Percentiles rank a stretch among this genome's conserved stretches.
These are phyloP conservation scores for Licmophora abbreviata DNA, from an alignment of 108 stramenopile genomes.

Conservation along the genomic window DNA sequence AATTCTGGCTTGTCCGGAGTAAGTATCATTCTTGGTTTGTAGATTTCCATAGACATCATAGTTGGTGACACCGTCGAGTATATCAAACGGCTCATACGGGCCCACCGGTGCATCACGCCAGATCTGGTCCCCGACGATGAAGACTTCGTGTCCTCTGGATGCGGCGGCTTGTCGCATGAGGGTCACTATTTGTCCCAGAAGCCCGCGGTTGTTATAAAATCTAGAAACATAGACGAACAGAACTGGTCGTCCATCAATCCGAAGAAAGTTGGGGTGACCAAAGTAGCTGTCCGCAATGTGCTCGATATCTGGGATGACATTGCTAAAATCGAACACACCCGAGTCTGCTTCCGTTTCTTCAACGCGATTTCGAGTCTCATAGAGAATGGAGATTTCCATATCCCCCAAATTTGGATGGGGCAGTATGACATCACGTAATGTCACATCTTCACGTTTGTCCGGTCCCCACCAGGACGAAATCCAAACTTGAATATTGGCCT, in stretches of 20 bases:
- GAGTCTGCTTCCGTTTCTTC: not conserved
- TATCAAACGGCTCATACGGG: not conserved
- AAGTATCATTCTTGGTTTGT: no score
- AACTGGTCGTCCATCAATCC: slow-evolving; percentile 21
- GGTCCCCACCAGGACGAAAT: slow-evolving; percentile 16
- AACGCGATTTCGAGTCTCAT: slow-evolving; percentile 11
- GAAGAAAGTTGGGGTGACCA: slow-evolving; percentile 19
- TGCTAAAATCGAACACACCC: not conserved
- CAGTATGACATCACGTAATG: slow-evolving; percentile 5
- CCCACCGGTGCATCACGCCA: slow-evolving; percentile 17
- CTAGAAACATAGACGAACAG: slow-evolving; percentile 24
- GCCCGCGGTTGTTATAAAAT: slow-evolving; percentile 4
- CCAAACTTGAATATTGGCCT: slow-evolving; percentile 23
- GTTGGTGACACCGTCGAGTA: slow-evolving; percentile 37
- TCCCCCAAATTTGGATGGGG: not conserved
- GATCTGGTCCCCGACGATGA: slow-evolving; percentile 32
- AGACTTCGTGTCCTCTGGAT: slow-evolving; percentile 6
- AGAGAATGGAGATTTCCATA: slow-evolving; percentile 12
- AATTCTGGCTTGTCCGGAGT: slow-evolving; percentile 8
- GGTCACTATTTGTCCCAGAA: slow-evolving; percentile 13
- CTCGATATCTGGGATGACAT: slow-evolving; percentile 11
- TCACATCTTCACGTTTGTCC: slow-evolving; percentile 1
- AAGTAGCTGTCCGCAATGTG: slow-evolving; percentile 20
- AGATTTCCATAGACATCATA: slow-evolving; percentile 28
- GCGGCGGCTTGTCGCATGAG: slow-evolving; percentile 16